Percentiles rank a stretch among this genome's conserved stretches.
These are phyloP conservation scores for Monilinia polystroma DNA, from an alignment of 2,329 filamentous ascomycete genomes.

Conservation along the genomic window DNA sequence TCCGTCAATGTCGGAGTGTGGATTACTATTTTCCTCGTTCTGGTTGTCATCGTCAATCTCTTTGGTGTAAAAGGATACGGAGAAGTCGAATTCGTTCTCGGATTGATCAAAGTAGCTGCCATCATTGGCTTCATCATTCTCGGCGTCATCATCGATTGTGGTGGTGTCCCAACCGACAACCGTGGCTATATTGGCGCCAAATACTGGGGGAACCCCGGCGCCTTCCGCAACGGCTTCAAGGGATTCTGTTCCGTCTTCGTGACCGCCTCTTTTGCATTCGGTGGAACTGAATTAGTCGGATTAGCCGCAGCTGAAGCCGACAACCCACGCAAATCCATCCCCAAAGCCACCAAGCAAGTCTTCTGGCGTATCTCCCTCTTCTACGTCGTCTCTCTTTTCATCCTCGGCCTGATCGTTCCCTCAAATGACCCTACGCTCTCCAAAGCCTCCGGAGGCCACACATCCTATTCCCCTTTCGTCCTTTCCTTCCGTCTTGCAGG, in stretches of 20 bases:
- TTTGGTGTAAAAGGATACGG: constrained; percentile 88
- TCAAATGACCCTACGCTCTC: constrained; percentile 65
- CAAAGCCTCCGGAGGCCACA: constrained; percentile 61
- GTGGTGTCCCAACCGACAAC: constrained; percentile 52
- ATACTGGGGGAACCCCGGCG: constrained; percentile 78
- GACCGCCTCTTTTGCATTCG: constrained; percentile 70
- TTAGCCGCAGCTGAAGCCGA: constrained; percentile 74
- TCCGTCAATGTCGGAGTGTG: constrained; percentile 62
- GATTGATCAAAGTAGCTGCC: constrained; percentile 79
- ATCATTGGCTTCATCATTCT: constrained; percentile 86
- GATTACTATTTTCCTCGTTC: constrained; percentile 77
- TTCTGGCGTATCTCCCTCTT: constrained; percentile 90
- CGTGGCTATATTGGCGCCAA: constrained; percentile 63
- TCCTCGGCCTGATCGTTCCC: constrained; percentile 81
- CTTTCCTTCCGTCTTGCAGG: constrained; percentile 85
- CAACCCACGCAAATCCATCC: constrained; percentile 76
- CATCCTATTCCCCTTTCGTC: constrained; percentile 80
- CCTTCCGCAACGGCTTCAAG: constrained; percentile 72
- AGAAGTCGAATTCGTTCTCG: constrained; percentile 88
- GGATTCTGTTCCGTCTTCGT: constrained; percentile 70
- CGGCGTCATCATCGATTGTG: constrained; percentile 71
- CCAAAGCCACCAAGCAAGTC: constrained; percentile 86
- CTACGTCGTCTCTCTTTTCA: constrained; percentile 78
- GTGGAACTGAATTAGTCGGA: constrained; percentile 73
- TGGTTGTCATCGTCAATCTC: constrained; percentile 79